A percentile compares a stretch with the other conserved stretches of the same genome.
phyloP scores from a whole-genome alignment of 139 green algal genomes.

The Chlorella sp. region DNA sequence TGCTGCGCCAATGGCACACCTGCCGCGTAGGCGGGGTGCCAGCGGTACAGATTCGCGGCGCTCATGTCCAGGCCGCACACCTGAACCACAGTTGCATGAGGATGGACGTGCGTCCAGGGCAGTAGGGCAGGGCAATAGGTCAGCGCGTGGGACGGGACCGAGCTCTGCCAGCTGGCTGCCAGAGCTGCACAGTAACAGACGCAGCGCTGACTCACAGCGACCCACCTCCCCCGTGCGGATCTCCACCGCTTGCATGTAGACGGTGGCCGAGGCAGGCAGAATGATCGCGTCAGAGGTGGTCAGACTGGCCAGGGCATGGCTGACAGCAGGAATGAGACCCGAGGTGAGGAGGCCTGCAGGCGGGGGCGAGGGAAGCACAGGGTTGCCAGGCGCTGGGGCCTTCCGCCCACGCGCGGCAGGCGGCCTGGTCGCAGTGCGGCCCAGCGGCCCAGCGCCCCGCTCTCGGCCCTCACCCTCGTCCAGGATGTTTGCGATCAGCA shows the following conservation, averaged over 20 bases:
- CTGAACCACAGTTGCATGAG: too few relatives aligned
- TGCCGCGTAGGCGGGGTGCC: slow-evolving; percentile 53
- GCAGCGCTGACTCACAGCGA: too few relatives aligned
- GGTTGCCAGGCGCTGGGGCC: too few relatives aligned
- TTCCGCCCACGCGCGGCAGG: too few relatives aligned
- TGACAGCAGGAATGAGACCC: slow-evolving; percentile 63
- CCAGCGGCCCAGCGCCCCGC: too few relatives aligned
- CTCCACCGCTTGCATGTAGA: slow-evolving; percentile 68
- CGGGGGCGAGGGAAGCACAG: too few relatives aligned
- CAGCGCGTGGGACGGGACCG: too few relatives aligned
- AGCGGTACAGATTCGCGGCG: slow-evolving; percentile 61
- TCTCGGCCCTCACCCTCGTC: slow-evolving; percentile 74
- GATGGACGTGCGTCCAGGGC: too few relatives aligned
- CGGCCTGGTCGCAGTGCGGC: too few relatives aligned
- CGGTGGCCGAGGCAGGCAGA: slow-evolving; percentile 67
- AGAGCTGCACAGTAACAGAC: too few relatives aligned
- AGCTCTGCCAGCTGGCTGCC: too few relatives aligned
- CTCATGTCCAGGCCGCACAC: slow-evolving; percentile 66
- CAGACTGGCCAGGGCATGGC: slow-evolving; percentile 55
- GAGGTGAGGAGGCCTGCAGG: slow-evolving; percentile 58
- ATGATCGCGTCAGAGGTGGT: slow-evolving; percentile 54
- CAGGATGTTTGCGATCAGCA: slow-evolving; percentile 72
- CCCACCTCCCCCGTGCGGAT: slow-evolving; percentile 35
- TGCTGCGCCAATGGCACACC: slow-evolving; percentile 37
- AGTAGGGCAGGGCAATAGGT: too few relatives aligned